Percentiles rank a stretch among this genome's conserved stretches.
phyloP scores from a whole-genome alignment of 1,284 basidiomycete species.

The Irpex sp. region DNA sequence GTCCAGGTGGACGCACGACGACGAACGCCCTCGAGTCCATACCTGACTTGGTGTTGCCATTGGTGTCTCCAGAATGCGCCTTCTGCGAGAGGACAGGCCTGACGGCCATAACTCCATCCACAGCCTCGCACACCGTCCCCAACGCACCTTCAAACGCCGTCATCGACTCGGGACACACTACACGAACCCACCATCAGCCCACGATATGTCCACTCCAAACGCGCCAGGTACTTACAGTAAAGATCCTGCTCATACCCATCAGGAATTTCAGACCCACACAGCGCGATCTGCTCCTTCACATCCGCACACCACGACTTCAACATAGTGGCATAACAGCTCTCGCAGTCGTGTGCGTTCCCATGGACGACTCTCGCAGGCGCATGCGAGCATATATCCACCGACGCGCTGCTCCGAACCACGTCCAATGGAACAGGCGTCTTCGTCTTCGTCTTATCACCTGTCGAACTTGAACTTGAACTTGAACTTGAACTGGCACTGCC shows the following conservation, averaged over 20 bases:
- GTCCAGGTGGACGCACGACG: slow-evolving; percentile 83
- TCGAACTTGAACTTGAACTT: neutral
- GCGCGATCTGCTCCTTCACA: slow-evolving; percentile 60
- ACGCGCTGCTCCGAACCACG: neutral
- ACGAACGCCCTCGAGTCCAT: slow-evolving; percentile 65
- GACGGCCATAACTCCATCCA: slow-evolving; percentile 53
- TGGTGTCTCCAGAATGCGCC: neutral
- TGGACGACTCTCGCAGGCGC: slow-evolving; percentile 39
- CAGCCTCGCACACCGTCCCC: slow-evolving; percentile 81
- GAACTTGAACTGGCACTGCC: too few species aligned
- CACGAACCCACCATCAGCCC: slow-evolving; percentile 26
- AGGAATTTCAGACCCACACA: slow-evolving; percentile 79
- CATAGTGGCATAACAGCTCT: slow-evolving; percentile 51
- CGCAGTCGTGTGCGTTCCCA: slow-evolving; percentile 58
- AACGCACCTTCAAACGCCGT: slow-evolving; percentile 75
- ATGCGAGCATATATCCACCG: neutral
- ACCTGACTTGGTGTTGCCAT: neutral
- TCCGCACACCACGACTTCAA: slow-evolving; percentile 52
- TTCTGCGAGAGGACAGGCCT: neutral
- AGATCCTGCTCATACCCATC: slow-evolving; percentile 70
- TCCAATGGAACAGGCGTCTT: neutral
- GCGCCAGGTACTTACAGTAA: slow-evolving; percentile 49
- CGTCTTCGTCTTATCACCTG: neutral
- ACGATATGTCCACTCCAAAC: too few species aligned
- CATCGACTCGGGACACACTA: slow-evolving; percentile 70